Evolutionary conservation across 2,329 filamentous ascomycete species (phyloP).

Genomic region (Phyllosticta citribraziliensis): DNA sequence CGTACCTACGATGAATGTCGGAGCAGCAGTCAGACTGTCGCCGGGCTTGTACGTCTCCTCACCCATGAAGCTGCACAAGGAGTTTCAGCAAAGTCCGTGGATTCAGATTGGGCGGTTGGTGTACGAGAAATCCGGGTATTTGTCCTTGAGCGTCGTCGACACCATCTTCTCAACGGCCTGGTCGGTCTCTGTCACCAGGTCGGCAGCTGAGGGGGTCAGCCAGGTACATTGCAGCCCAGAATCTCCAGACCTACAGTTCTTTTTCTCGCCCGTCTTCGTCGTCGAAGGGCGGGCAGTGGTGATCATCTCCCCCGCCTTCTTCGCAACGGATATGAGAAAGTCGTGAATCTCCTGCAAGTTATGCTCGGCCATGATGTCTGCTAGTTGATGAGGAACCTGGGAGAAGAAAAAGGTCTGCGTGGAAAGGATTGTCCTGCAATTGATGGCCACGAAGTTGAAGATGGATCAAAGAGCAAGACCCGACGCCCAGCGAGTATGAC

Average conservation of each 20-base stretch:
- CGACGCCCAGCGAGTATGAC: background rate
- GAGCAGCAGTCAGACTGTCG: conserved; percentile 49
- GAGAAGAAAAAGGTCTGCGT: background rate
- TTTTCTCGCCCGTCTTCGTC: conserved; percentile 34
- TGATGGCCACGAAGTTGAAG: background rate
- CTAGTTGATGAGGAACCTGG: background rate
- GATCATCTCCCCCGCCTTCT: conserved; percentile 38
- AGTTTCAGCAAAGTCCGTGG: conserved; percentile 9
- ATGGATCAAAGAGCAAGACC: background rate
- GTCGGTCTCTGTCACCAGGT: conserved; percentile 56
- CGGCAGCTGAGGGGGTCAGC: conserved; percentile 35
- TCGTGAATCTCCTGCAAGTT: conserved; percentile 40
- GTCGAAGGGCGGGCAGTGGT: conserved; percentile 35
- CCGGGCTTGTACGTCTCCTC: conserved; percentile 68
- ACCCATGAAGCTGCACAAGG: conserved; percentile 50
- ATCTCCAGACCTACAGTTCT: conserved; percentile 31
- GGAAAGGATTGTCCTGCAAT: background rate
- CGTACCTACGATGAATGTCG: conserved; percentile 50
- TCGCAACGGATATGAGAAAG: conserved; percentile 36
- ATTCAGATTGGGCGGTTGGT: conserved; percentile 23
- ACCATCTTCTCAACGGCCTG: conserved; percentile 51
- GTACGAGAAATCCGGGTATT: conserved; percentile 42
- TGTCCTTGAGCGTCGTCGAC: conserved; percentile 38
- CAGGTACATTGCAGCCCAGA: too few relatives aligned
- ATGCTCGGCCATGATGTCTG: conserved; percentile 16